Conservation (phyloP, 345 rosid genomes). For the Boechera stricta region DNA sequence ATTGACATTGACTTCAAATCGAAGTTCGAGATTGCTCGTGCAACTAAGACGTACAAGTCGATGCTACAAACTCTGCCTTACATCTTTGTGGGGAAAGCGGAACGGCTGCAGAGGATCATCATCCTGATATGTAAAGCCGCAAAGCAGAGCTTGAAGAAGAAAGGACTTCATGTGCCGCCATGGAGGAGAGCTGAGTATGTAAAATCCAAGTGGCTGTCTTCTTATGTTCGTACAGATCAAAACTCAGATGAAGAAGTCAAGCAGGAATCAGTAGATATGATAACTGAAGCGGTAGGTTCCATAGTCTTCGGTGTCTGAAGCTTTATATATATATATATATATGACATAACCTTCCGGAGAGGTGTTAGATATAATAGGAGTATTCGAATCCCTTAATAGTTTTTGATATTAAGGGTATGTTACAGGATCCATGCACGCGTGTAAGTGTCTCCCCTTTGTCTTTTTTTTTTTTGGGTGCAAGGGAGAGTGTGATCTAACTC, state of each 20-base stretch:
- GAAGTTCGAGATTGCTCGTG: slow-evolving; percentile 85
- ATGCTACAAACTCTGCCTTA: slow-evolving; percentile 72
- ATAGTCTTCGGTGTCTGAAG: slow-evolving; percentile 34
- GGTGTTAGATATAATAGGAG: slow-evolving; percentile 26
- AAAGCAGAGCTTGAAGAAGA: slow-evolving; percentile 83
- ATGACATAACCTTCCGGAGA: slow-evolving; percentile 20
- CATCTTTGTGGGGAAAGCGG: slow-evolving; percentile 74
- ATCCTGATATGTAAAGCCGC: slow-evolving; percentile 70
- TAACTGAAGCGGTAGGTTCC: slow-evolving; percentile 30
- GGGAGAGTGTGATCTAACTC: slow-evolving; percentile 41
- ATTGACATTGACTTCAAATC: slow-evolving; percentile 84
- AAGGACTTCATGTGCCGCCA: slow-evolving; percentile 84
- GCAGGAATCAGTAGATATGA: slow-evolving; percentile 20
- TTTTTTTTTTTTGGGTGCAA: slow-evolving; percentile 31
- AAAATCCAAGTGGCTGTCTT: slow-evolving; percentile 83
- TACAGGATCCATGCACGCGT: slow-evolving; percentile 17
- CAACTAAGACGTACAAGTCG: slow-evolving; percentile 75
- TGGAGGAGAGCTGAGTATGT: slow-evolving; percentile 91
- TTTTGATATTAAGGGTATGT: slow-evolving; percentile 43
- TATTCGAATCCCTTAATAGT: slow-evolving; percentile 36
- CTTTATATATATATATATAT: not conserved
- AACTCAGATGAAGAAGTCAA: slow-evolving; percentile 23
- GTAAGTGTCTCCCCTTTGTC: slow-evolving; percentile 22
- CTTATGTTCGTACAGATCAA: slow-evolving; percentile 47
- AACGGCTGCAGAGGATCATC: slow-evolving; percentile 73